Conservation (phyloP, 2,329 filamentous ascomycete species). For the Botrytis sinoallii region DNA sequence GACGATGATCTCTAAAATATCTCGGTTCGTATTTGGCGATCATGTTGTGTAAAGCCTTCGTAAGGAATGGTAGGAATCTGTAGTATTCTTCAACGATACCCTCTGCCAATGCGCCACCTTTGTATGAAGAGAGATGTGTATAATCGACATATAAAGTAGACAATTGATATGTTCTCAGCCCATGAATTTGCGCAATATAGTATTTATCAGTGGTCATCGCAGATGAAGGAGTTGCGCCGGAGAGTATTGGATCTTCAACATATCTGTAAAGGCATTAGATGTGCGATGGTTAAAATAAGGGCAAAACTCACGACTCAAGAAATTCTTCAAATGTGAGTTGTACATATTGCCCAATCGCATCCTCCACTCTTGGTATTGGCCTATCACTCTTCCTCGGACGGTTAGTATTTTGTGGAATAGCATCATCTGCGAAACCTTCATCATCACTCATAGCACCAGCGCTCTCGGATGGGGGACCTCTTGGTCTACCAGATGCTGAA, state of each 20-base stretch:
- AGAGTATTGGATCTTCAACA: conserved; percentile 64
- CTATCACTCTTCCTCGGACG: conserved; percentile 43
- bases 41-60: conserved; percentile 82
- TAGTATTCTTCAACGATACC: conserved; percentile 91
- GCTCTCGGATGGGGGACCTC: conserved; percentile 59
- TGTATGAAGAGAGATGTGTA: conserved; percentile 74
- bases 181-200: conserved; percentile 80
- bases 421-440: conserved; percentile 63
- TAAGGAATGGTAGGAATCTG: conserved; percentile 89
- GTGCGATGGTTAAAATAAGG: conserved; percentile 30
- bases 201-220: conserved; percentile 75
- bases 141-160: conserved; percentile 86
- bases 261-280: conserved; percentile 45
- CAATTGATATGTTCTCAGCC: conserved; percentile 69
- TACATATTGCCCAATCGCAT: conserved; percentile 70
- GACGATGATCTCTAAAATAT: conserved; percentile 90
- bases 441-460: conserved; percentile 59
- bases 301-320: conserved; percentile 62
- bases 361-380: conserved; percentile 68
- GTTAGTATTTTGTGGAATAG: conserved; percentile 54
- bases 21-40: conserved; percentile 91
- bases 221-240: conserved; percentile 62
- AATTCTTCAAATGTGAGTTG: conserved; percentile 77
- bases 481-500: conserved; percentile 33
- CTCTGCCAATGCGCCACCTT: conserved; percentile 77